Evolutionary conservation across 1,139 yeast genomes (phyloP), one percentile per base, ranked within the genome.

Genomic region (Waltiozyma sp.): DNA sequence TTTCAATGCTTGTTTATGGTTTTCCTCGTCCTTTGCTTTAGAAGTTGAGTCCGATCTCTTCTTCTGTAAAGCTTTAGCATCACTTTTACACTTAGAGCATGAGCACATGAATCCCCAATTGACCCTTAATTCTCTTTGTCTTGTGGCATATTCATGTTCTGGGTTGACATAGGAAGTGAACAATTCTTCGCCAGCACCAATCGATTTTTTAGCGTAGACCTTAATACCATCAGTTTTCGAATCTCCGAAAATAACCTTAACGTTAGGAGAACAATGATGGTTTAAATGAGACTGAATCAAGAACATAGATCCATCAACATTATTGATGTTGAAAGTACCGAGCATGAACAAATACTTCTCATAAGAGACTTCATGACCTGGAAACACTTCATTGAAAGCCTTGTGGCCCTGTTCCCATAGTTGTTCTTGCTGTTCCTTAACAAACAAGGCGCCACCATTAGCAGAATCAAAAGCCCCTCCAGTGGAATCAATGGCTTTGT

Each of bases 41-140:
- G 37, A 18, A 35, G 11, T 19, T 18, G 34, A 31, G 18, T 47
- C 28, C 44, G 40, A 2, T 47, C 45, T 36, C 47, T 41, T 15
- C 45, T 52, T 38, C 45, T 53, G 56, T 10, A 49, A 41, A 15
- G 31, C 53, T 46, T 48, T 56, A 21, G 49, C 47, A 49, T 83
- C 94, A 7, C 63, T 64, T 52, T 73, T 72, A 61, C 95, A 86
- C 48, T 81, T 74, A 10, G 60, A 52, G 59, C 95, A 86, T 23
- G 59, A 63, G 60, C 95, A 86, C n/a, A 72, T 55, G 58, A 86
- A 86, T 5, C 95, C 95, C 87, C 88, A 86, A 53, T 82, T 80
- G n/a, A 78, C 77, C 45, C 89, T 65, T 41, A 86, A 64, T 49
- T 75, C 80, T 48, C 84, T 63, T 54, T 77, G 80, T 51, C 95